Conservation (phyloP, 257 asterid genomes). For the Salvia splendens region DNA sequence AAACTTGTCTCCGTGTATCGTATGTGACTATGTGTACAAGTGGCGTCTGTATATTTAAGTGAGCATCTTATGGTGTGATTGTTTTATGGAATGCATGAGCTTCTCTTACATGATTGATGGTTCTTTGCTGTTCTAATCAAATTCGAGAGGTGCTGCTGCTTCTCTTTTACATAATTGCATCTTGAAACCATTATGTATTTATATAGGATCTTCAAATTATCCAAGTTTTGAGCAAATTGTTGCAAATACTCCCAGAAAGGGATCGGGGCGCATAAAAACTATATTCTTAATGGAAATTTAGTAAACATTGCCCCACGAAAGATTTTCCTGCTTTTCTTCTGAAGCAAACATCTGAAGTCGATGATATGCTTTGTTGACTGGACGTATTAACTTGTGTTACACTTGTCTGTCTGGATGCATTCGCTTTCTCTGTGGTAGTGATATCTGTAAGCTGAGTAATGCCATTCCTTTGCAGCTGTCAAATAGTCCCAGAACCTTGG, state of each 20-base stretch:
- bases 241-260: too few relatives aligned
- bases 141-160: conserved; percentile 7
- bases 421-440: neutral
- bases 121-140: neutral
- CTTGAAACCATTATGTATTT: neutral
- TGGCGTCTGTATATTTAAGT: neutral
- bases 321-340: neutral
- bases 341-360: conserved; percentile 4
- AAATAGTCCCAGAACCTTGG: conserved; percentile 25
- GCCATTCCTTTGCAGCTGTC: conserved; percentile 30
- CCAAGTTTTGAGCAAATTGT: too few relatives aligned
- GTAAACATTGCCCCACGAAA: too few relatives aligned
- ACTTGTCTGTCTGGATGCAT: conserved; percentile 13
- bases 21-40: neutral
- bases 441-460: conserved; percentile 17
- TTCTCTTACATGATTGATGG: conserved; percentile 1
- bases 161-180: neutral
- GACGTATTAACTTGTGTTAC: neutral
- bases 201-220: too few relatives aligned
- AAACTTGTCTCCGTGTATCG: neutral
- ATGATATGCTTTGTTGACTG: conserved; percentile 6
- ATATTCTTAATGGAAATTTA: too few relatives aligned
- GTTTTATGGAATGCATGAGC: neutral
- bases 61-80: neutral
- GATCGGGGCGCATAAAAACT: too few relatives aligned